phyloP scores from a whole-genome alignment of 306 rosid species.

The apple (Malus domestica) region DNA sequence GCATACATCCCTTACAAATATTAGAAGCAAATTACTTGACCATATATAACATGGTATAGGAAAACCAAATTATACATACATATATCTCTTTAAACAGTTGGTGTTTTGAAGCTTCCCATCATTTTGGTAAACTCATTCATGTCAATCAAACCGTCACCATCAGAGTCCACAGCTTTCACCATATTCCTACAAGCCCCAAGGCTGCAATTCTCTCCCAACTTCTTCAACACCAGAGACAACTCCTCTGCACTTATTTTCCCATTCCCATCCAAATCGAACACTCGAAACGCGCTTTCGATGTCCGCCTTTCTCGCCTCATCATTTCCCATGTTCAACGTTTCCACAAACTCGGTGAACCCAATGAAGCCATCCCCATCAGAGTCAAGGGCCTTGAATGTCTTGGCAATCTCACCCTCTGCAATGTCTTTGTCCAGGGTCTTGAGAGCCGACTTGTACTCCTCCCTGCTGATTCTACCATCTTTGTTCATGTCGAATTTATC shows the following conservation, averaged over 20 bases:
- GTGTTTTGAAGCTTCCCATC: constrained; percentile 51
- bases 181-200: constrained; percentile 49
- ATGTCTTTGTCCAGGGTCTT: constrained; percentile 35
- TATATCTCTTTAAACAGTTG: constrained; percentile 4
- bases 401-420: constrained; percentile 39
- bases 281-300: constrained; percentile 51
- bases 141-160: constrained; percentile 74
- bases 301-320: constrained; percentile 35
- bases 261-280: constrained; percentile 70
- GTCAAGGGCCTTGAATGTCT: constrained; percentile 47
- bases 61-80: not conserved
- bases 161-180: constrained; percentile 58
- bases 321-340: constrained; percentile 37
- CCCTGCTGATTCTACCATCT: constrained; percentile 57
- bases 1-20: not conserved
- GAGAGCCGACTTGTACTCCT: constrained; percentile 60
- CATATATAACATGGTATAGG: not conserved
- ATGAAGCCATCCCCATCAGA: constrained; percentile 65
- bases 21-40: not conserved
- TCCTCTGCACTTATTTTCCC: constrained; percentile 82
- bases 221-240: constrained; percentile 42
- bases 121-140: constrained; percentile 56
- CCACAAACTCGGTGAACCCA: constrained; percentile 58
- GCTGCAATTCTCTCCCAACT: constrained; percentile 55
- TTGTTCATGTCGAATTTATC: constrained; percentile 62